These are phyloP conservation scores for Boletus semigastroideus DNA, from an alignment of 1,284 basidiomycete genomes.

Conservation along the genomic window DNA sequence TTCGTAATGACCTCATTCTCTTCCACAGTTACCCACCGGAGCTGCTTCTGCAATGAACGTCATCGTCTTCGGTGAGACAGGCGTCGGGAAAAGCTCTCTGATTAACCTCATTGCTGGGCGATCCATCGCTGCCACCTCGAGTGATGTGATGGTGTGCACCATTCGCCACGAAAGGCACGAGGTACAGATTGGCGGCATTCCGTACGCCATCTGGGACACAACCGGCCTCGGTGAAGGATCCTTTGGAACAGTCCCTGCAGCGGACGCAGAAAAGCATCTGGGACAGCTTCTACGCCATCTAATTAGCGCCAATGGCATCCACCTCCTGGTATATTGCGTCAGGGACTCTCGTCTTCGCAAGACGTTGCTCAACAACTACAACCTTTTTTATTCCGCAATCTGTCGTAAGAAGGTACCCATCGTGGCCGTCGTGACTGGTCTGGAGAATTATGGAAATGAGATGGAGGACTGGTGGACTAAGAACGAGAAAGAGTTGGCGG, in stretches of 20 bases:
- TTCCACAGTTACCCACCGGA: constrained; percentile 6
- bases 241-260: constrained; percentile 29
- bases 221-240: constrained; percentile 31
- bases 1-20: too few relatives aligned
- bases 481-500: constrained; percentile 24
- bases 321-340: constrained; percentile 33
- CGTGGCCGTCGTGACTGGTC: constrained; percentile 29
- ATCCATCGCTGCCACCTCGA: constrained; percentile 31
- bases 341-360: constrained; percentile 26
- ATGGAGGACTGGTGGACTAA: constrained; percentile 34
- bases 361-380: constrained; percentile 28
- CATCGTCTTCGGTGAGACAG: constrained; percentile 30
- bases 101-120: constrained; percentile 33
- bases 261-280: constrained; percentile 28
- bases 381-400: constrained; percentile 34
- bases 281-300: constrained; percentile 25
- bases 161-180: constrained; percentile 31
- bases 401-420: constrained; percentile 34
- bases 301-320: constrained; percentile 23
- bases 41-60: constrained; percentile 22
- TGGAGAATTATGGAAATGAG: constrained; percentile 28
- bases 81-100: constrained; percentile 33
- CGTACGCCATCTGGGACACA: constrained; percentile 30
- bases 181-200: constrained; percentile 22
- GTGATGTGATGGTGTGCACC: constrained; percentile 29